Conservation (phyloP, 345 rosid species). For the Camelina hispida region DNA sequence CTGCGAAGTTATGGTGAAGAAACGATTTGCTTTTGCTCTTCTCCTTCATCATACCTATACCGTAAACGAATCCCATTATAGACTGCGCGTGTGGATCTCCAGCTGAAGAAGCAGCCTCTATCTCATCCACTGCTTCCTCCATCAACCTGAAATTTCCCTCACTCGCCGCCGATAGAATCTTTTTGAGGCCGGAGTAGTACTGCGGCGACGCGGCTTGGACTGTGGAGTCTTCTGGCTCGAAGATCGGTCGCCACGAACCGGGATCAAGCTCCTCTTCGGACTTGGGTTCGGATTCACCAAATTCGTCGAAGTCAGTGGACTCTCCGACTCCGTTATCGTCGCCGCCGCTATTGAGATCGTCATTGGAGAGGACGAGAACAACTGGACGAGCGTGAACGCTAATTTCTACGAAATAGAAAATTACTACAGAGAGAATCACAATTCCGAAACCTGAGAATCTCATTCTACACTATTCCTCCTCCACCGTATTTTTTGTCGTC, state of each 20-base stretch:
- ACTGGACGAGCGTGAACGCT: slow-evolving; percentile 68
- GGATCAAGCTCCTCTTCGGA: slow-evolving; percentile 86
- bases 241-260: slow-evolving; percentile 91
- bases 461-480: slow-evolving; percentile 34
- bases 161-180: slow-evolving; percentile 60
- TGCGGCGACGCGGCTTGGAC: slow-evolving; percentile 43
- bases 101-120: slow-evolving; percentile 58
- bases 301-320: slow-evolving; percentile 71
- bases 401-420: slow-evolving; percentile 40
- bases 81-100: slow-evolving; percentile 88
- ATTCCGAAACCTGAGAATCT: slow-evolving; percentile 28
- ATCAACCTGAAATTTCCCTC: slow-evolving; percentile 58
- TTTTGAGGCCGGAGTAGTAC: slow-evolving; percentile 62
- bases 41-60: slow-evolving; percentile 75
- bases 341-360: slow-evolving; percentile 79
- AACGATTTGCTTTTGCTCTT: slow-evolving; percentile 75
- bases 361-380: slow-evolving; percentile 77
- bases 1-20: slow-evolving; percentile 77
- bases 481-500: slow-evolving; percentile 20
- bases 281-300: slow-evolving; percentile 69
- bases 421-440: slow-evolving; percentile 45
- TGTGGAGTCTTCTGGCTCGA: slow-evolving; percentile 67
- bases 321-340: slow-evolving; percentile 51
- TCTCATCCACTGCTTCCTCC: slow-evolving; percentile 78
- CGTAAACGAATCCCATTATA: slow-evolving; percentile 68